A percentile compares a stretch with the other conserved stretches of the same genome.
Conservation (phyloP, 805 yeast genomes). For the Lipomyces orientalis region DNA sequence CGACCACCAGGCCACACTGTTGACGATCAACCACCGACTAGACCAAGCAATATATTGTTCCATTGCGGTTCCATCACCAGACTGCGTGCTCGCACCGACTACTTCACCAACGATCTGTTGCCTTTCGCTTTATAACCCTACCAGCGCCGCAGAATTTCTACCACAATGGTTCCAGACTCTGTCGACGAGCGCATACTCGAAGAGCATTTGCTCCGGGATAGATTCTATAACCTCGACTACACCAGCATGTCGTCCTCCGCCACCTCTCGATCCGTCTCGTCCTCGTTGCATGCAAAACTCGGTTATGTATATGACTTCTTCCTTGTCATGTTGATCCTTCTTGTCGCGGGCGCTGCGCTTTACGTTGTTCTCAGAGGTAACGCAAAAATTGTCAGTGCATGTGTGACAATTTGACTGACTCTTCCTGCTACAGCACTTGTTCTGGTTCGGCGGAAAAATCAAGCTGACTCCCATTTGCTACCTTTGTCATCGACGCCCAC, state of each 20-base stretch:
- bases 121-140: neutral
- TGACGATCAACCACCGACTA: too few species aligned
- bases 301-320: constrained; percentile 14
- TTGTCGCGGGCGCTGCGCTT: constrained; percentile 14
- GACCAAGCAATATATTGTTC: too few species aligned
- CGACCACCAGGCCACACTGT: too few species aligned
- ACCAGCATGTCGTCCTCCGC: constrained; percentile 26
- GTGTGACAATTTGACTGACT: neutral
- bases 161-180: constrained; percentile 35
- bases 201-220: constrained; percentile 35
- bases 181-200: constrained; percentile 37
- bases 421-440: neutral
- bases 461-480: constrained; percentile 6
- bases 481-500: constrained; percentile 8
- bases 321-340: constrained; percentile 1
- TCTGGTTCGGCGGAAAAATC: constrained; percentile 13
- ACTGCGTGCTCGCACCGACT: too few species aligned
- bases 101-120: too few species aligned
- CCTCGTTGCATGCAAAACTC: constrained; percentile 11
- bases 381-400: neutral
- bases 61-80: too few species aligned
- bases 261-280: constrained; percentile 18
- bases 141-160: neutral
- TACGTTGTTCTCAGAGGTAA: constrained; percentile 16
- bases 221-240: constrained; percentile 31